phyloP scores from a whole-genome alignment of 345 rosid species.

The Pistacia atlantica region DNA sequence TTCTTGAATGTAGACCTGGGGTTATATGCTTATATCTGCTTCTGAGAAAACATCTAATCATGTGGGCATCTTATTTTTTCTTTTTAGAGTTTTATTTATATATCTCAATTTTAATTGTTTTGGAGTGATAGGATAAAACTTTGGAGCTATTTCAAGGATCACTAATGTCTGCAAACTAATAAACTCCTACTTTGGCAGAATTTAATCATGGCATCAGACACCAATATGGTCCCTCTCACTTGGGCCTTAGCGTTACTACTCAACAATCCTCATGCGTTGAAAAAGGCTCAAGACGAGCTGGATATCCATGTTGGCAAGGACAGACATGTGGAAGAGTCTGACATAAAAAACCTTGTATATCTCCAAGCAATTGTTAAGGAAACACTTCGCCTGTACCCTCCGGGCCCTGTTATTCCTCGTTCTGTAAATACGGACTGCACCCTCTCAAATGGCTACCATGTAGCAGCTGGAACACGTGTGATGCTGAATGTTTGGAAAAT shows the following conservation, averaged over 20 bases:
- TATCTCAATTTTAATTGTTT: too few species aligned
- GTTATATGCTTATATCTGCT: too few species aligned
- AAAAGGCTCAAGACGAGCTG: slow-evolving; percentile 15
- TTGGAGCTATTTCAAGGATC: neutral
- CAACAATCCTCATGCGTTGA: slow-evolving; percentile 27
- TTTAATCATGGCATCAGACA: slow-evolving; percentile 35
- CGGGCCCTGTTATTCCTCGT: slow-evolving; percentile 26
- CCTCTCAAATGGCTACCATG: slow-evolving; percentile 15
- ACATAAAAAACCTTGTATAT: slow-evolving; percentile 25
- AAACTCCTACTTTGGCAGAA: slow-evolving; percentile 21
- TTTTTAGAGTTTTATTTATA: too few species aligned
- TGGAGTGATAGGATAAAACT: neutral
- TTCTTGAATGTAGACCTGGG: too few species aligned
- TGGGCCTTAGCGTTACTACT: slow-evolving; percentile 41
- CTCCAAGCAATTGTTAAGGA: slow-evolving; percentile 42
- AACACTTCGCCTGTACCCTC: slow-evolving; percentile 41
- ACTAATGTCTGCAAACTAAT: neutral
- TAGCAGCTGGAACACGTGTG: slow-evolving; percentile 30
- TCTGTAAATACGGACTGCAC: slow-evolving; percentile 18
- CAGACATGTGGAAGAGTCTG: slow-evolving; percentile 24
- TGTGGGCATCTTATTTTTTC: neutral
- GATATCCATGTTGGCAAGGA: slow-evolving; percentile 4
- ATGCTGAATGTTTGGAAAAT: slow-evolving; percentile 30
- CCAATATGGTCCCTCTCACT: slow-evolving; percentile 29
- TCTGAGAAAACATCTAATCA: too few species aligned